phyloP scores from a whole-genome alignment of 768 basidiomycete species.

The Leccinum sublutescens region DNA sequence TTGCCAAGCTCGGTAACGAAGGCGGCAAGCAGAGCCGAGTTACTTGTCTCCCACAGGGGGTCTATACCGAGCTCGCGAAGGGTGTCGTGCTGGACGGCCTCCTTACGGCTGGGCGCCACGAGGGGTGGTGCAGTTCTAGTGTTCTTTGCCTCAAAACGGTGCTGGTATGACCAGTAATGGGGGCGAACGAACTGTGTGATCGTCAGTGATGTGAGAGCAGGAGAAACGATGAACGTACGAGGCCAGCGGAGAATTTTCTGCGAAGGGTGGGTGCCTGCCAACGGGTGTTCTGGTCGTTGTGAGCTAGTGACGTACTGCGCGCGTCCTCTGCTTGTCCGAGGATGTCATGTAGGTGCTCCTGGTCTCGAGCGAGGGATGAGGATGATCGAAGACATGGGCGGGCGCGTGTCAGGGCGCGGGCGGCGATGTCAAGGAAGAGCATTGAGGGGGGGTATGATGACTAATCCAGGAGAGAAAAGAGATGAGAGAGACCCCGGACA shows the following conservation, averaged over 20 bases:
- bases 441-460: constrained; percentile 4
- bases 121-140: constrained; percentile 32
- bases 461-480: not conserved
- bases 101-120: constrained; percentile 54
- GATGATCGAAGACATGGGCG: constrained; percentile 7
- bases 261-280: constrained; percentile 29
- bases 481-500: not conserved
- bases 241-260: constrained; percentile 24
- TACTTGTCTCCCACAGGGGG: constrained; percentile 66
- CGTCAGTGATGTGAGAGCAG: not conserved
- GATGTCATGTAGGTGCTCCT: constrained; percentile 22
- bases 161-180: constrained; percentile 40
- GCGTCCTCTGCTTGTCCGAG: constrained; percentile 24
- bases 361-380: constrained; percentile 27
- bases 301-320: constrained; percentile 16
- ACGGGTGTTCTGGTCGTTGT: not conserved
- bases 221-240: constrained; percentile 12
- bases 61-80: constrained; percentile 73
- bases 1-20: constrained; percentile 78
- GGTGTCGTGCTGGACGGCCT: constrained; percentile 59
- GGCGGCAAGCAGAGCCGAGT: constrained; percentile 53
- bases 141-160: constrained; percentile 30
- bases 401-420: constrained; percentile 15
- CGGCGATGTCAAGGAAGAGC: constrained; percentile 8
- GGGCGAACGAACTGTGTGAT: constrained; percentile 46